These are phyloP conservation scores for Dendrobium nobile DNA, from an alignment of 106 monocot genomes.

Conservation along the genomic window DNA sequence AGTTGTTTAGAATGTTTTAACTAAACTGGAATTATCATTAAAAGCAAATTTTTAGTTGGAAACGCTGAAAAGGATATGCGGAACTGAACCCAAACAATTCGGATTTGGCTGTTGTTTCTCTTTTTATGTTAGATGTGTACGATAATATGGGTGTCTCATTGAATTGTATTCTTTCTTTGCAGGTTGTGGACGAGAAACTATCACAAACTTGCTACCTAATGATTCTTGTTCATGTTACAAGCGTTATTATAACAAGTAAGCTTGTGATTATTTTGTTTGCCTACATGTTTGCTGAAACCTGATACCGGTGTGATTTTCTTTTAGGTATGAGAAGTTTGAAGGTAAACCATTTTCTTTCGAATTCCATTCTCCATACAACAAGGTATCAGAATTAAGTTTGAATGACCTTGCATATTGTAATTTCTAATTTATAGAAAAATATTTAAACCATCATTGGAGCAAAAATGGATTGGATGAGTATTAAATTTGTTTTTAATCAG, in stretches of 20 bases:
- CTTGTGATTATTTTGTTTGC: slow-evolving; percentile 5
- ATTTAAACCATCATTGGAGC: neutral
- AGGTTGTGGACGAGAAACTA: slow-evolving; percentile 96
- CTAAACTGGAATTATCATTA: no score
- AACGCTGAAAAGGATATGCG: no score
- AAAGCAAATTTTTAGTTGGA: no score
- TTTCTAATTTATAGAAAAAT: neutral
- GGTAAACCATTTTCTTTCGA: slow-evolving; percentile 82
- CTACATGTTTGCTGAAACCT: neutral
- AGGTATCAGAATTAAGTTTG: slow-evolving; percentile 34
- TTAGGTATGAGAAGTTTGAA: slow-evolving; percentile 72
- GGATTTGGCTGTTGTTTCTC: neutral
- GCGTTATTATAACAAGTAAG: slow-evolving; percentile 78
- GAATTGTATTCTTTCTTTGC: neutral
- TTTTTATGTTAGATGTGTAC: neutral
- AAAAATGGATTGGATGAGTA: no score
- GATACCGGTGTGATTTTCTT: neutral
- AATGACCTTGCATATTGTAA: neutral
- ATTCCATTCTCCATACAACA: slow-evolving; percentile 98
- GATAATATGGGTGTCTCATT: neutral
- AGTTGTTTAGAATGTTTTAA: no score
- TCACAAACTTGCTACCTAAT: slow-evolving; percentile 96
- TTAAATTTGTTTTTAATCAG: no score
- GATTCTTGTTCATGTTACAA: slow-evolving; percentile 82
- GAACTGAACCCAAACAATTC: no score